These are phyloP conservation scores for Turritis glabra DNA, from an alignment of 345 rosid genomes.

Conservation along the genomic window DNA sequence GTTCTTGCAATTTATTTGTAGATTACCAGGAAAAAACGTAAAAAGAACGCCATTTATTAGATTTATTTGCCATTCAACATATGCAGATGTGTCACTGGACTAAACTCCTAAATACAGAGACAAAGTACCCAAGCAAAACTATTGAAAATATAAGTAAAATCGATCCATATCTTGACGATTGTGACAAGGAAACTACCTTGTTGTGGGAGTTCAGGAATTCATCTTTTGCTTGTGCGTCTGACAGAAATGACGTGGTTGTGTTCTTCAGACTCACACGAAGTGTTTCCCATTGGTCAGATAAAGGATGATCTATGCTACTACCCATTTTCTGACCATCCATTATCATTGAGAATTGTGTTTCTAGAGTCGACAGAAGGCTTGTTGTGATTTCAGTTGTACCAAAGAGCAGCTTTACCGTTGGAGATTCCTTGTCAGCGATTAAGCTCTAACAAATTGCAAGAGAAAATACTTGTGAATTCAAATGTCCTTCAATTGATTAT, in stretches of 20 bases:
- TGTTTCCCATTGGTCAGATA: conserved; percentile 49
- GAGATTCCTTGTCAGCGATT: conserved; percentile 51
- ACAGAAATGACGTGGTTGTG: conserved; percentile 43
- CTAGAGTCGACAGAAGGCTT: conserved; percentile 66
- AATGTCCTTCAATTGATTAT: background rate
- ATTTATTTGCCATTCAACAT: background rate
- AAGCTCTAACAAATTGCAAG: conserved; percentile 45
- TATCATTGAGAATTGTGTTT: conserved; percentile 46
- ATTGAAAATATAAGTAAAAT: conserved; percentile 44
- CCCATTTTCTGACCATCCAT: conserved; percentile 31
- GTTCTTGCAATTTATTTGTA: background rate
- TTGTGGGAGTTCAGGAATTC: conserved; percentile 39
- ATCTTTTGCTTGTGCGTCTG: conserved; percentile 47
- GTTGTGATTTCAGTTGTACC: conserved; percentile 54
- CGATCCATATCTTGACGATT: conserved; percentile 49
- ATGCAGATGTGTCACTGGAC: conserved; percentile 34
- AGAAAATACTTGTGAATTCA: conserved; percentile 24
- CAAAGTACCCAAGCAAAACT: conserved; percentile 53
- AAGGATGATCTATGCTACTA: conserved; percentile 23
- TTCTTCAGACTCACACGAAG: conserved; percentile 51
- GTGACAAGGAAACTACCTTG: conserved; percentile 84
- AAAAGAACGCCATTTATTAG: conserved; percentile 3
- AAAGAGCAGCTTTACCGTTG: conserved; percentile 51
- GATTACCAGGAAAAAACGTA: background rate
- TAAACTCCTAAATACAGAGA: conserved; percentile 40